Conservation (phyloP, 164 flowering plant genomes). For the Umbellularia californica region DNA sequence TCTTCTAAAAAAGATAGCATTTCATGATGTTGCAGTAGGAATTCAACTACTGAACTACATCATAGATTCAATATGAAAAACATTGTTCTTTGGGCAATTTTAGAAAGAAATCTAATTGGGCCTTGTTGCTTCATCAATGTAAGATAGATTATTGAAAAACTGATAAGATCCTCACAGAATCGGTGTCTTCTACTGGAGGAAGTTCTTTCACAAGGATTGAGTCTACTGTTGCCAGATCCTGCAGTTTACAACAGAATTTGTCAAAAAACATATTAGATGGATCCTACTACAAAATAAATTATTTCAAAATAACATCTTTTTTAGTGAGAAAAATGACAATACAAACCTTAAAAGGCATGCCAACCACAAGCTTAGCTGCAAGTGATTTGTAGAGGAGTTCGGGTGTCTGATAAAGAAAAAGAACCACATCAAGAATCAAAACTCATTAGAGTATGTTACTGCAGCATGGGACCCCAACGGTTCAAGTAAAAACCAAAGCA, state of each 20-base stretch:
- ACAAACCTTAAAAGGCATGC: constrained; percentile 96
- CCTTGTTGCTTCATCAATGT: neutral
- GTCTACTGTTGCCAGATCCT: constrained; percentile 98
- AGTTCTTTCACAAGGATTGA: constrained; percentile 83
- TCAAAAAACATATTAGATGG: constrained; percentile 1
- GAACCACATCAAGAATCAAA: neutral
- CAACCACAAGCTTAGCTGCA: constrained; percentile 88
- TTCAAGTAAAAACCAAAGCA: neutral
- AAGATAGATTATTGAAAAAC: neutral
- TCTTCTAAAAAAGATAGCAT: neutral
- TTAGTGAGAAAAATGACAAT: neutral
- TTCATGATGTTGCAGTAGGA: neutral
- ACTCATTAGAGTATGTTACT: neutral
- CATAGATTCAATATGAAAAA: too few species aligned
- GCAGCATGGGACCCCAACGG: too few species aligned
- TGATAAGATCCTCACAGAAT: constrained; percentile 50
- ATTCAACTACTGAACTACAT: neutral
- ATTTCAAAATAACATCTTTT: neutral
- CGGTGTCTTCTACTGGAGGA: constrained; percentile 72
- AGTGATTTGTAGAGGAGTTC: constrained; percentile 84
- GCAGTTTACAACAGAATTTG: constrained; percentile 8
- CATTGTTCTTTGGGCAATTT: neutral
- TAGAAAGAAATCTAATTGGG: neutral
- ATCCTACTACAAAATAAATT: neutral
- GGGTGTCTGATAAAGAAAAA: constrained; percentile 48